Percentiles rank a stretch among this genome's conserved stretches.
phyloP scores from a whole-genome alignment of 768 basidiomycete species.

The Pholiota microspora region DNA sequence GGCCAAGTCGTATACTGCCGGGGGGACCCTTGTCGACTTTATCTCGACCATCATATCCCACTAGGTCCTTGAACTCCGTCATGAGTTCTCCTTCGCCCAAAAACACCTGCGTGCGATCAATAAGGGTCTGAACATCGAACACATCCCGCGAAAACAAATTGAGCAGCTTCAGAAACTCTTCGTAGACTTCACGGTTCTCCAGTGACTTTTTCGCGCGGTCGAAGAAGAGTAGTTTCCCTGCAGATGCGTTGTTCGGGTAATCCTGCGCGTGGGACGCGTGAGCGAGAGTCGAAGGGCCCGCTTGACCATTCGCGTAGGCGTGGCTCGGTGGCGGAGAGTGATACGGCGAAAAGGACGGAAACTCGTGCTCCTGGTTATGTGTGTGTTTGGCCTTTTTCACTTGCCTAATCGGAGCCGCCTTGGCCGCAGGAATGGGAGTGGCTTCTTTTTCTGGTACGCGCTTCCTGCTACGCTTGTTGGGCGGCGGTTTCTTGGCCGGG shows the following conservation, averaged over 20 bases:
- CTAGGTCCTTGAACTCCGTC: conserved; percentile 80
- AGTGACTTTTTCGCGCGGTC: conserved; percentile 85
- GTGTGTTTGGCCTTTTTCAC: conserved; percentile 62
- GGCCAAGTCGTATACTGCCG: conserved; percentile 72
- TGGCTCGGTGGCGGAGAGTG: conserved; percentile 37
- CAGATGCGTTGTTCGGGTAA: conserved; percentile 35
- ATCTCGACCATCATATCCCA: conserved; percentile 75
- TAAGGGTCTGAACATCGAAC: conserved; percentile 79
- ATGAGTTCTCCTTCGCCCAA: conserved; percentile 80
- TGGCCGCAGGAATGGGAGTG: conserved; percentile 55
- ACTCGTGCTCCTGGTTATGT: conserved; percentile 58
- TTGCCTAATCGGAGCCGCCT: conserved; percentile 44
- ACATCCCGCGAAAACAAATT: conserved; percentile 90
- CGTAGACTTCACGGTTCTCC: conserved; percentile 75
- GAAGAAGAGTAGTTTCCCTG: conserved; percentile 89
- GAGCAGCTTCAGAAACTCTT: conserved; percentile 93
- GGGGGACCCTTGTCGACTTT: conserved; percentile 69
- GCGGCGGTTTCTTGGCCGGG: conserved; percentile 41
- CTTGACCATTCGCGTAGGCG: conserved; percentile 21
- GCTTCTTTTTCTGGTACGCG: conserved; percentile 66
- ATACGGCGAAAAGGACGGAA: conserved; percentile 52
- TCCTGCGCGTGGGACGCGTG: conserved; percentile 21
- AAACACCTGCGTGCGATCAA: conserved; percentile 80
- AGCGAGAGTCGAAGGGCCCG: conserved; percentile 18
- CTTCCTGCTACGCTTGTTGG: conserved; percentile 55